These are phyloP conservation scores for Magnusiomyces fungicola DNA, from an alignment of 1,139 yeast species.

Conservation along the genomic window DNA sequence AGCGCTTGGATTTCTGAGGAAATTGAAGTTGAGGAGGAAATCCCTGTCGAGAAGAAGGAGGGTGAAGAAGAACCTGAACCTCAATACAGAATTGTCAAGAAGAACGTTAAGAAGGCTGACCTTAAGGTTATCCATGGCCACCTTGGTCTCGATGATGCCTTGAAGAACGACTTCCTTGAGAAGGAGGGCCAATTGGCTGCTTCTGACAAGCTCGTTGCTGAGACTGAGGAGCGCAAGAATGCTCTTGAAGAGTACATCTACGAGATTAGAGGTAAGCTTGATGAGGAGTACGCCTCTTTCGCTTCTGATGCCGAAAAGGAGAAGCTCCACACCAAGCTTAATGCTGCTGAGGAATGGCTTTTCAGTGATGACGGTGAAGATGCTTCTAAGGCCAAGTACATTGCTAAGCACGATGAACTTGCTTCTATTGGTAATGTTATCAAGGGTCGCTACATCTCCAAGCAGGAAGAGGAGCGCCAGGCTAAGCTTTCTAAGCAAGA, in stretches of 20 bases:
- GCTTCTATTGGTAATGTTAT: slow-evolving; percentile 91
- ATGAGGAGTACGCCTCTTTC: slow-evolving; percentile 80
- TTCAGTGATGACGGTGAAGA: slow-evolving; percentile 90
- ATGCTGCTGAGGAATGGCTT: slow-evolving; percentile 95
- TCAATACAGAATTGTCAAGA: slow-evolving; percentile 84
- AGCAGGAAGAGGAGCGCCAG: slow-evolving; percentile 93
- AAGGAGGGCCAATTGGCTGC: slow-evolving; percentile 75
- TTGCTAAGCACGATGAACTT: slow-evolving; percentile 96
- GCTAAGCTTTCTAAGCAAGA: slow-evolving; percentile 82
- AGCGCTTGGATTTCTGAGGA: slow-evolving; percentile 94
- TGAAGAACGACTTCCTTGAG: slow-evolving; percentile 61
- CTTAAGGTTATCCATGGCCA: slow-evolving; percentile 54
- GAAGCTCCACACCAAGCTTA: slow-evolving; percentile 62
- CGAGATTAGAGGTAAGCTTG: slow-evolving; percentile 94
- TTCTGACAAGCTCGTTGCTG: slow-evolving; percentile 94
- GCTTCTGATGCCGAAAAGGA: slow-evolving; percentile 88
- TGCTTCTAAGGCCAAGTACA: slow-evolving; percentile 90
- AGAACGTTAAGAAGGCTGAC: slow-evolving; percentile 86
- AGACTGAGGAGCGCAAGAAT: slow-evolving; percentile 98
- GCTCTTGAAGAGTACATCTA: slow-evolving; percentile 97
- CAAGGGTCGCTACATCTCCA: slow-evolving; percentile 89
- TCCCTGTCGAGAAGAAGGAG: slow-evolving; percentile 47
- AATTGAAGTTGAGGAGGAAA: slow-evolving; percentile 70
- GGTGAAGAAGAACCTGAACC: slow-evolving; percentile 59
- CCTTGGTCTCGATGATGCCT: slow-evolving; percentile 54